phyloP scores from a whole-genome alignment of 2,329 filamentous ascomycete genomes.

The Tothia fuscella region DNA sequence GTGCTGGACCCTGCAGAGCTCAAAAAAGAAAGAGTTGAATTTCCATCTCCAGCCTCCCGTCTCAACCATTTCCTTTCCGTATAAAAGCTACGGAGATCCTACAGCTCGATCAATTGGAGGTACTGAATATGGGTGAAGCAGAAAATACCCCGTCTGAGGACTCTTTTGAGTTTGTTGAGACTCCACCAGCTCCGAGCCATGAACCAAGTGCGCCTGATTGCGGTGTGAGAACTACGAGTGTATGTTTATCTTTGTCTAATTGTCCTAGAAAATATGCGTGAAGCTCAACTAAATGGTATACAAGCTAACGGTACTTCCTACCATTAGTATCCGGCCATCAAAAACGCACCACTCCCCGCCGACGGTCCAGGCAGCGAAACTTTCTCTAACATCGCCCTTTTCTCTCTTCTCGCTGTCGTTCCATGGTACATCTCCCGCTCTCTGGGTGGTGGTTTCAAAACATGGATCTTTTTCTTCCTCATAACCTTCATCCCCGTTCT shows the following conservation, averaged over 20 bases:
- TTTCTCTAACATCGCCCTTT: constrained; percentile 75
- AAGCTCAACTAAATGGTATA: constrained; percentile 12
- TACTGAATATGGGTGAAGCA: constrained; percentile 20
- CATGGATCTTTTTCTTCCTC: constrained; percentile 73
- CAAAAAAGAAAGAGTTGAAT: no score
- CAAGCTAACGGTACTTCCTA: constrained; percentile 17
- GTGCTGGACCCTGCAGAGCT: no score
- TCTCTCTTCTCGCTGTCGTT: constrained; percentile 55
- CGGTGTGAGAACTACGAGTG: constrained; percentile 50
- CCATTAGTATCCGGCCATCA: constrained; percentile 68
- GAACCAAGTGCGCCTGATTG: constrained; percentile 41
- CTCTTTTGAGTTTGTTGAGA: constrained; percentile 55
- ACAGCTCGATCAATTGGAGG: neutral
- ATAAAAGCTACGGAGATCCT: neutral
- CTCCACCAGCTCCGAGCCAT: constrained; percentile 43
- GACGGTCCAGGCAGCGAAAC: constrained; percentile 72
- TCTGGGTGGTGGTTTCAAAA: constrained; percentile 74
- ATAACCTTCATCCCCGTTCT: constrained; percentile 71
- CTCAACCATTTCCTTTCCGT: neutral
- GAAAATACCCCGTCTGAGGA: constrained; percentile 33
- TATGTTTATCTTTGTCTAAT: constrained; percentile 26
- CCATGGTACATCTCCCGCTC: constrained; percentile 76
- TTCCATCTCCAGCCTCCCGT: no score
- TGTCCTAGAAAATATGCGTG: neutral
- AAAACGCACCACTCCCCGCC: constrained; percentile 87